phyloP scores from a whole-genome alignment of 2,329 filamentous ascomycete species.

The Shiraia sp. region DNA sequence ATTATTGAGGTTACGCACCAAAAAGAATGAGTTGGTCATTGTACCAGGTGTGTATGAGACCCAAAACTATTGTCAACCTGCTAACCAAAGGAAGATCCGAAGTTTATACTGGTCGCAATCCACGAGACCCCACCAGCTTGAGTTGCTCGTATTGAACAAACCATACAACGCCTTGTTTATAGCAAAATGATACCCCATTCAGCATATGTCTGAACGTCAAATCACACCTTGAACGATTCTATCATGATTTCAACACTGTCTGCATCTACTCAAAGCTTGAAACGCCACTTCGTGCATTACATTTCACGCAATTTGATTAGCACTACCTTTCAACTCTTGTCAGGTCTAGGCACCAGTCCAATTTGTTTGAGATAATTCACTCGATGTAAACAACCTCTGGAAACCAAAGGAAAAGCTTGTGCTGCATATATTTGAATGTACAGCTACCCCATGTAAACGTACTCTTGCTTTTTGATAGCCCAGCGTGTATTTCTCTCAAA shows the following conservation, averaged over 20 bases:
- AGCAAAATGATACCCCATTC: slow-evolving; percentile 29
- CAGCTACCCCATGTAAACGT: too few relatives aligned
- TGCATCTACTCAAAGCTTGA: slow-evolving; percentile 69
- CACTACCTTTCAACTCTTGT: too few relatives aligned
- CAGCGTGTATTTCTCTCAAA: slow-evolving; percentile 33
- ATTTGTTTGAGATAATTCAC: too few relatives aligned
- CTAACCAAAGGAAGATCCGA: slow-evolving; percentile 57
- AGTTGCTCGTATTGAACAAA: slow-evolving; percentile 10
- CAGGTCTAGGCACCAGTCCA: too few relatives aligned
- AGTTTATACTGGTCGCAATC: slow-evolving; percentile 77
- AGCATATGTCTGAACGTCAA: slow-evolving; percentile 1
- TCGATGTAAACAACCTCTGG: too few relatives aligned
- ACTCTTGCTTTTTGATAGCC: too few relatives aligned
- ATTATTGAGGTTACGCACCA: slow-evolving; percentile 76
- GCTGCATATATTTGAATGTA: too few relatives aligned
- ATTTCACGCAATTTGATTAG: too few relatives aligned
- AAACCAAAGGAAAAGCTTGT: too few relatives aligned
- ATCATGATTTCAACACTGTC: slow-evolving; percentile 68
- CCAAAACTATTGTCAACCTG: not conserved
- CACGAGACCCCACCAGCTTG: slow-evolving; percentile 77
- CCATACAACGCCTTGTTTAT: not conserved
- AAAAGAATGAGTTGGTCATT: slow-evolving; percentile 82
- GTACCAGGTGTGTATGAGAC: slow-evolving; percentile 60
- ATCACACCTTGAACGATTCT: slow-evolving; percentile 27
- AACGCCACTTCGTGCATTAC: slow-evolving; percentile 69